These are phyloP conservation scores for Craterostigma plantagineum DNA, from an alignment of 257 asterid genomes.

Conservation along the genomic window DNA sequence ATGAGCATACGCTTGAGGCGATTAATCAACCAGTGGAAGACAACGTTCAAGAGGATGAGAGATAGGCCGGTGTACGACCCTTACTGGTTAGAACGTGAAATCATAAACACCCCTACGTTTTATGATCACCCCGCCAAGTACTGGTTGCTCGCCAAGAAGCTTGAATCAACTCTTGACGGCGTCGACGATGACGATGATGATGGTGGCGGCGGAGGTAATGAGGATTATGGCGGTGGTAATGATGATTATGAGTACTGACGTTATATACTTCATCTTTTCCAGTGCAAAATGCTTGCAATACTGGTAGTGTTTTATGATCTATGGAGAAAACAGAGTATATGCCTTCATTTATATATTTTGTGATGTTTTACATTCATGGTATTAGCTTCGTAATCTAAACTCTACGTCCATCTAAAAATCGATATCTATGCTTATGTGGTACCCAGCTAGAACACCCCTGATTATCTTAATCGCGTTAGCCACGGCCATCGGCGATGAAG, in stretches of 20 bases:
- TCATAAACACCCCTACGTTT: slow-evolving; percentile 34
- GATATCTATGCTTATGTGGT: slow-evolving; percentile 31
- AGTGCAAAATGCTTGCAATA: background rate
- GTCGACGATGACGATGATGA: too few relatives aligned
- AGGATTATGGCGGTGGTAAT: too few relatives aligned
- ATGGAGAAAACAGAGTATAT: too few relatives aligned
- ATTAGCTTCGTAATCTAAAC: too few relatives aligned
- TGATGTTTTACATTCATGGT: too few relatives aligned
- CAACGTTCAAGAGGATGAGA: slow-evolving; percentile 16
- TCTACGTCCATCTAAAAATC: slow-evolving; percentile 10
- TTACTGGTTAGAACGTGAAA: slow-evolving; percentile 34
- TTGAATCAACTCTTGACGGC: slow-evolving; percentile 1
- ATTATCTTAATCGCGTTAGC: slow-evolving; percentile 17
- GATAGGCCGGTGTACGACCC: slow-evolving; percentile 24
- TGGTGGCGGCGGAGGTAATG: too few relatives aligned
- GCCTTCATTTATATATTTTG: too few relatives aligned
- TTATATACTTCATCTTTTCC: too few relatives aligned
- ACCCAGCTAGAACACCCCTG: slow-evolving; percentile 22
- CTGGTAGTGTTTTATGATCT: background rate
- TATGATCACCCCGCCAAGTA: slow-evolving; percentile 48
- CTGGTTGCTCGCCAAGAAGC: slow-evolving; percentile 9
- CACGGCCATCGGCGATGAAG: slow-evolving; percentile 15
- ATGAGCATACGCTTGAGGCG: slow-evolving; percentile 52
- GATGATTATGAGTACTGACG: too few relatives aligned
- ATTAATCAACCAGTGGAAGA: slow-evolving; percentile 17